These are phyloP conservation scores for Penicillium flavigenum DNA, from an alignment of 495 filamentous ascomycete species.

Conservation along the genomic window DNA sequence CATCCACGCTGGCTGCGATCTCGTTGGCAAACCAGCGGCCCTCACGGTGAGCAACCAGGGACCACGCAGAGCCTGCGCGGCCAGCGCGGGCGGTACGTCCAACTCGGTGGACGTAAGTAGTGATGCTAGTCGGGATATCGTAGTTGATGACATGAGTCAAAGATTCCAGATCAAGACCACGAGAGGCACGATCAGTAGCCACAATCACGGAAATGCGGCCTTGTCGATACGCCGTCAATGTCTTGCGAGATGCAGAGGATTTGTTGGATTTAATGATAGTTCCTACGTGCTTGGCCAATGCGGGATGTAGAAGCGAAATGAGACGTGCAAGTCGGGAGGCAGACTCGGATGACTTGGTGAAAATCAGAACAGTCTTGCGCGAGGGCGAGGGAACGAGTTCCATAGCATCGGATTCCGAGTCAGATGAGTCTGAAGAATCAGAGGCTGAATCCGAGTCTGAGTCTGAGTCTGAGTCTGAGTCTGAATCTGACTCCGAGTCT, in stretches of 20 bases:
- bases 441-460: conserved; percentile 23
- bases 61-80: conserved; percentile 75
- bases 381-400: conserved; percentile 26
- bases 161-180: conserved; percentile 81
- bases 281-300: conserved; percentile 55
- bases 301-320: conserved; percentile 64
- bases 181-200: conserved; percentile 86
- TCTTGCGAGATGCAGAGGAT: conserved; percentile 60
- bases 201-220: conserved; percentile 72
- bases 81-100: conserved; percentile 88
- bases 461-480: conserved; percentile 29
- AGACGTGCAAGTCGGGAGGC: conserved; percentile 78
- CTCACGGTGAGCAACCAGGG: conserved; percentile 72
- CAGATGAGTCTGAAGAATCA: conserved; percentile 26
- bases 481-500: conserved; percentile 31
- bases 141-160: conserved; percentile 91
- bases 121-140: conserved; percentile 77
- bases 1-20: conserved; percentile 52
- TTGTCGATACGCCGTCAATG: conserved; percentile 59
- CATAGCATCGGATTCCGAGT: conserved; percentile 27
- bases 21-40: conserved; percentile 84
- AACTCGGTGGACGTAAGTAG: conserved; percentile 88
- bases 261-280: conserved; percentile 75
- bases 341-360: conserved; percentile 83
- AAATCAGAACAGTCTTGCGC: conserved; percentile 62